phyloP scores from a whole-genome alignment of 2,329 filamentous ascomycete species.

The Verticillium dahliae region DNA sequence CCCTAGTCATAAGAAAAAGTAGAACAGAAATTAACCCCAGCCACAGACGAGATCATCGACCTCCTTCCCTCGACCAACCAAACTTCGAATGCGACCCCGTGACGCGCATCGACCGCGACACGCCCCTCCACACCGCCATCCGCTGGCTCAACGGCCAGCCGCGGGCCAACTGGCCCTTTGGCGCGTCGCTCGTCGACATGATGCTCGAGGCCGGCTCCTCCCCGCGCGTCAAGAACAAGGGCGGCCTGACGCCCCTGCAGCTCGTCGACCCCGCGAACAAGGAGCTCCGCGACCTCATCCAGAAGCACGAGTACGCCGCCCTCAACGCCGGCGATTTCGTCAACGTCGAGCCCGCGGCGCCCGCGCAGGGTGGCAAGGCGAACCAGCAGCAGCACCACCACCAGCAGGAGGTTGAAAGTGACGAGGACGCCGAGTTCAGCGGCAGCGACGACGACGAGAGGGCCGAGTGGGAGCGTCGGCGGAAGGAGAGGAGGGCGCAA shows the following conservation, averaged over 20 bases:
- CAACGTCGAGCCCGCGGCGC: conserved; percentile 19
- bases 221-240: conserved; percentile 59
- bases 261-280: conserved; percentile 67
- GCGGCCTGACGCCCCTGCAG: conserved; percentile 63
- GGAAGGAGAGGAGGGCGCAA: conserved; percentile 30
- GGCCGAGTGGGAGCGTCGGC: conserved; percentile 52
- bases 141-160: conserved; percentile 68
- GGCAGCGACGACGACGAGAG: conserved; percentile 60
- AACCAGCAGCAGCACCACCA: conserved; percentile 9
- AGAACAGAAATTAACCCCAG: conserved; percentile 2
- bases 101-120: conserved; percentile 66
- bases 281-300: conserved; percentile 55
- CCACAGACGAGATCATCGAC: conserved; percentile 73
- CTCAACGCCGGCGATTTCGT: conserved; percentile 55
- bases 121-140: conserved; percentile 72
- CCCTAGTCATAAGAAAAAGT: too few relatives aligned
- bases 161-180: conserved; percentile 56
- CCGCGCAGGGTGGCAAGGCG: conserved; percentile 11
- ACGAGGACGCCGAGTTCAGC: conserved; percentile 54
- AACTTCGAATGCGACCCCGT: conserved; percentile 79
- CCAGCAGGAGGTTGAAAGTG: conserved; percentile 26
- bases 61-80: conserved; percentile 74
- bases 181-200: conserved; percentile 64
- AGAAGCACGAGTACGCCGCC: conserved; percentile 62
- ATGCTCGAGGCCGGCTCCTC: conserved; percentile 71